Evolutionary conservation across 225 moss, liverwort and hornwort species (phyloP), one percentile per base, ranked within the genome.

Genomic region (Pleurozium schreberi): DNA sequence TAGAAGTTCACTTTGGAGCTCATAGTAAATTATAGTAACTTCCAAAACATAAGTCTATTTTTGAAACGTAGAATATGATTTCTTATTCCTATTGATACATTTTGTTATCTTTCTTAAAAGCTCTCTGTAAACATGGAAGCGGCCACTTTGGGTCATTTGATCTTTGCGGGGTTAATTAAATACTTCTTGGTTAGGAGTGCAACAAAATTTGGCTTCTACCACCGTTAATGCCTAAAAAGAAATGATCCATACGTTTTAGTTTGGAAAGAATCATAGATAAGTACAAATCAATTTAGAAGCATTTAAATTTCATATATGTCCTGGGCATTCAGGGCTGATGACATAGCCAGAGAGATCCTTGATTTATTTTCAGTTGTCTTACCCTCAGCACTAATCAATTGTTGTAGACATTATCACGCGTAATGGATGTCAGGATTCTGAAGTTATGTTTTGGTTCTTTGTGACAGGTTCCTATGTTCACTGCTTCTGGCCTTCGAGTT

Each of bases 401-500:
- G 15, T 78, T 42, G 4, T n/a, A 60, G 79, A 68, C 28, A 84
- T 73, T 40, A 59, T 75, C 31, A 49, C 65, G 31, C 20, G 20
- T 28, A 38, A 15, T 58, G 47, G 55, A 69, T 49, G 68, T 33
- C 75, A 68, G 45, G 42, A 78, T 77, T 76, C 47, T 89, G 47
- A 80, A 70, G 59, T 71, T 81, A 14, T 60, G n/a, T 59, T 78
- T 58, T 52, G 28, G 38, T 71, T 81, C 38, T 42, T 81, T 76
- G 47, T 79, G 68, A 47, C 92, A 96, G 96, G 96, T 98, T 81
- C 98, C 98, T 52, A 98, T 98, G 96, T 96, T 98, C 88, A 98
- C 98, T 80, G 96, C 96, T 80, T 98, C 96, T 80, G 96, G 98
- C 85, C 90, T 98, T 69, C 94, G 96, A 87, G 96, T 98, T 53